A percentile compares a stretch with the other conserved stretches of the same genome.
Conservation (phyloP, 2,329 filamentous ascomycete species). For the Sporothrix luriei region DNA sequence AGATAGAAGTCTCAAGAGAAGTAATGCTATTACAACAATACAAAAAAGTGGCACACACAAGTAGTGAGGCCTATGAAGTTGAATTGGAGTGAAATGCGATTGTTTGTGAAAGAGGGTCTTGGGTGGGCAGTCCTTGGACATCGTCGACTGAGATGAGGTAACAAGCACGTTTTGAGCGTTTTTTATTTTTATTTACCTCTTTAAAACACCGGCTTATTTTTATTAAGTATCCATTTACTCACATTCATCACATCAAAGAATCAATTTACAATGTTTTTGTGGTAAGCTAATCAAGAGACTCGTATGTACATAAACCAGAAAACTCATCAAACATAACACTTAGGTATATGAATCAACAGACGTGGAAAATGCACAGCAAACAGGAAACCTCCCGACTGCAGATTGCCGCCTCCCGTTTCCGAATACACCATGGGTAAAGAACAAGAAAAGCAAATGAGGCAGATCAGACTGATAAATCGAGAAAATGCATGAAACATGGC, state of each 20-base stretch:
- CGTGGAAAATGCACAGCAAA: conserved; percentile 23
- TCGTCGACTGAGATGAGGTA: too few species aligned
- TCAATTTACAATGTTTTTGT: conserved; percentile 24
- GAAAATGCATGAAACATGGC: background rate
- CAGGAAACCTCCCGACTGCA: conserved; percentile 27
- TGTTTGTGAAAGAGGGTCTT: too few species aligned
- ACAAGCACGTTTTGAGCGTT: too few species aligned
- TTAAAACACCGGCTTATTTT: too few species aligned
- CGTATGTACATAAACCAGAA: conserved; percentile 28
- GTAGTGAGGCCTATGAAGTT: too few species aligned
- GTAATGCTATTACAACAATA: too few species aligned
- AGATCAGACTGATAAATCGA: background rate
- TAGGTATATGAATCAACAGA: conserved; percentile 18
- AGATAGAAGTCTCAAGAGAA: background rate
- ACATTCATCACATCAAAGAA: background rate
- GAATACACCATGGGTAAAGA: conserved; percentile 22
- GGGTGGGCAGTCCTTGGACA: too few species aligned
- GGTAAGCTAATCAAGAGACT: conserved; percentile 2
- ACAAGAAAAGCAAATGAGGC: background rate
- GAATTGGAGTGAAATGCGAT: too few species aligned
- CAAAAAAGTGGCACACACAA: too few species aligned
- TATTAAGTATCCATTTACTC: too few species aligned
- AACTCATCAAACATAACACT: conserved; percentile 21
- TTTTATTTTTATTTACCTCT: too few species aligned
- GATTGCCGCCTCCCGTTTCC: conserved; percentile 21